Base-by-base conservation (phyloP, 139 green algal species). In the Micractinium sp. region DNA sequence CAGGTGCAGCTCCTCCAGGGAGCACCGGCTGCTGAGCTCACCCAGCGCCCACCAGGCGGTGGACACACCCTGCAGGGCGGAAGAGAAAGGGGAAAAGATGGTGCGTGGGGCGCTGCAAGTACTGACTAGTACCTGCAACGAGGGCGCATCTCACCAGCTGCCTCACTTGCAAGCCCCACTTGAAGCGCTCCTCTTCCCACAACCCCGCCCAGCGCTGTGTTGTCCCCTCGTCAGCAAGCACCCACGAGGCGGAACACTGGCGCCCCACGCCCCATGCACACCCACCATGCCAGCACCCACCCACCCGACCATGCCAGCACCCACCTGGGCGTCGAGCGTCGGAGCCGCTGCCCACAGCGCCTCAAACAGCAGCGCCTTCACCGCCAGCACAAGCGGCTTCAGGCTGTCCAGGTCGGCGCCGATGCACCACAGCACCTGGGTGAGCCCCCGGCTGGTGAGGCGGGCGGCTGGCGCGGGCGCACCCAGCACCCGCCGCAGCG, bases 401-500 rank as follows among this genome's bases (percentile, higher is more conserved):
- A 81, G 66, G 60, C 38, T 66, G 41, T 41, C 27, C 27, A 39
- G 27, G 25, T 87, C 83, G 20, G 12, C 27, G 41, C 36, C 83
- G 22, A 86, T 75, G 31, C 47, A 25, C 31, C 56, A 56, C 83
- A 87, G 83, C 38, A 87, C 38, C 56, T 84, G 78, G 41, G 78
- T 84, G 41, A 84, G 78, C 0, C 78, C 78, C 3, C 25, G 41
- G 29, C 27, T 35, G 47, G 27, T 84, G 7, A 84, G 41, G 78
- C 78, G 41, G 47, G 53, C 31, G 29, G 29, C 61, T 14, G 27
- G 31, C 0, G 14, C 31, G 23, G 82, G 53, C 33, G 47, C 60
- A 1, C 16, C 9, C 14, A 87, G 67, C 66, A 67, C 83, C 0
- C 63, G 38, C 0, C 16, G 25, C 67, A 87, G 67, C 29, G 83